Evolutionary conservation across 2,329 filamentous ascomycete species (phyloP), one percentile per base, ranked within the genome.

Genomic region (Pyrenochaeta sp.): DNA sequence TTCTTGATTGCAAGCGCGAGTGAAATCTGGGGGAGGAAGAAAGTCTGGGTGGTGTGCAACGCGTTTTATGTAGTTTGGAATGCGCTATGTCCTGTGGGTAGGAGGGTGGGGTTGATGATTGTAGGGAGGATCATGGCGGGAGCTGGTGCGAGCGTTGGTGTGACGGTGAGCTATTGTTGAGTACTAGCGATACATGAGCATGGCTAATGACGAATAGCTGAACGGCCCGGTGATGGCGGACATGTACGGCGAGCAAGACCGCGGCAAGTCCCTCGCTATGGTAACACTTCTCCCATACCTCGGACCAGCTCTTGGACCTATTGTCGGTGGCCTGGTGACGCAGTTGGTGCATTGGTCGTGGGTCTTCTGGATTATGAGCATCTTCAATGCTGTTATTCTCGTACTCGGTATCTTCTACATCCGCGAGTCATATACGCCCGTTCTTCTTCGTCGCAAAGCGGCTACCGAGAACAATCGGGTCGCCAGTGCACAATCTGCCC

Each of bases 401-500:
- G 2, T 64, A 28, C 56, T 73, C 5, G 67, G 71, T 7, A 53
- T 81, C 25, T 50, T 80, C 34, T 64, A 77, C 56, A 64, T 80
- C 58, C 69, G 69, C 12, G 82, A 84, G 64, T 81, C 81, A 0
- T 82, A 83, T 63, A 76, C 76, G 1, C 79, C 79, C 0, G 66
- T 76, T 2, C 72, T 85, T 2, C 69, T 85, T 6, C 71, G 77
- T 34, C 67, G 74, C 10, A 82, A 80, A 62, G 77, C 81, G 1
- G 61, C 94, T 88, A 37, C n/a, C 3, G 44, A 57, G 25, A 28
- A 13, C 2, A 39, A 39, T 19, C 36, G 27, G 10, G 24, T 25
- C 15, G 12, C 30, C 9, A 48, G 2, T 2, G 15, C 27, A 40
- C 44, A 15, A n/a, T 28, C 44, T 8, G 83, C 93, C 90, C 90